These are phyloP conservation scores for Kazachstania bromeliacearum DNA, from an alignment of 805 yeast species.

Conservation along the genomic window DNA sequence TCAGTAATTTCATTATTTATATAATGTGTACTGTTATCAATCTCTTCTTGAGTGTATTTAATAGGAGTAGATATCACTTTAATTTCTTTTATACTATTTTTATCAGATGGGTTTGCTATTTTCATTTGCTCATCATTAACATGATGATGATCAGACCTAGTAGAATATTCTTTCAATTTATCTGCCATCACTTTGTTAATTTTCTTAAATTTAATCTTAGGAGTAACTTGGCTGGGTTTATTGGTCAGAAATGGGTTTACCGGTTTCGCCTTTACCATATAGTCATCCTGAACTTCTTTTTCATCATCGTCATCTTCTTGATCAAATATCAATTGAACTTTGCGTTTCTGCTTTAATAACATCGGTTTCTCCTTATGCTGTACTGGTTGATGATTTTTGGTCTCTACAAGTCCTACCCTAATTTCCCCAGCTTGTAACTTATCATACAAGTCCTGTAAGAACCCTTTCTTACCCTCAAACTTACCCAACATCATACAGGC, in stretches of 20 bases:
- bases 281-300: slow-evolving; percentile 1
- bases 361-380: background rate
- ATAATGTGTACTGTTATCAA: background rate
- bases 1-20: slow-evolving; percentile 4
- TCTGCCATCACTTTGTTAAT: slow-evolving; percentile 16
- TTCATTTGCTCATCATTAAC: too few relatives aligned
- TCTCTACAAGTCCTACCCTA: background rate
- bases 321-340: slow-evolving; percentile 4
- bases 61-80: background rate
- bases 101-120: background rate
- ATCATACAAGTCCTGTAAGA: slow-evolving; percentile 8
- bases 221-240: background rate
- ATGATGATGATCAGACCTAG: too few relatives aligned
- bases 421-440: slow-evolving; percentile 1
- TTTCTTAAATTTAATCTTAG: slow-evolving; percentile 12
- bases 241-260: too few relatives aligned
- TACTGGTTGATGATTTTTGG: background rate
- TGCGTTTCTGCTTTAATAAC: slow-evolving; percentile 2
- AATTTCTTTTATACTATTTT: background rate
- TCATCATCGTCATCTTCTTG: slow-evolving; percentile 5
- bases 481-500: slow-evolving; percentile 22
- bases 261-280: too few relatives aligned
- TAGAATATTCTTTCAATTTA: slow-evolving; percentile 16
- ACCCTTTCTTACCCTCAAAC: slow-evolving; percentile 14
- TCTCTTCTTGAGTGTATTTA: background rate